These are phyloP conservation scores for Heritiera fomes DNA, from an alignment of 345 rosid species.

Conservation along the genomic window DNA sequence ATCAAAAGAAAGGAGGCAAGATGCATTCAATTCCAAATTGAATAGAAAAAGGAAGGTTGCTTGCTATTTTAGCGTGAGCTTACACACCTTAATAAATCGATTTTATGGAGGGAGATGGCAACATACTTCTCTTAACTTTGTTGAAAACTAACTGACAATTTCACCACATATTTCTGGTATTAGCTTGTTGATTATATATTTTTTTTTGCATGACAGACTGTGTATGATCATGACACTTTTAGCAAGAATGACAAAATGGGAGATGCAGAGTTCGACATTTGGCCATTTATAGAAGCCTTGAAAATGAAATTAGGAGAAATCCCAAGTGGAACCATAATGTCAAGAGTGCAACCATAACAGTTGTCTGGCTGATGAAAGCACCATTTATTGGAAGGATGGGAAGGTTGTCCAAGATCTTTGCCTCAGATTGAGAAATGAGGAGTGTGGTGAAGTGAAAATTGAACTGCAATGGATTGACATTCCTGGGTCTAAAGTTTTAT, in stretches of 20 bases:
- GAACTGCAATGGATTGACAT: slow-evolving; percentile 84
- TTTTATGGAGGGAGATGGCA: too few relatives aligned
- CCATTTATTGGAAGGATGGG: slow-evolving; percentile 44
- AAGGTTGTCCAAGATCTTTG: slow-evolving; percentile 60
- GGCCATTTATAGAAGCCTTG: slow-evolving; percentile 59
- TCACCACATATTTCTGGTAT: not conserved
- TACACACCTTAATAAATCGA: too few relatives aligned
- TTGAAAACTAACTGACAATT: not conserved
- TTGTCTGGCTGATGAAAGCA: slow-evolving; percentile 69
- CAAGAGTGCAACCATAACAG: slow-evolving; percentile 55
- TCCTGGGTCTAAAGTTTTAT: slow-evolving; percentile 67
- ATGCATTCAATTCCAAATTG: too few relatives aligned
- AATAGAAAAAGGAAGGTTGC: too few relatives aligned
- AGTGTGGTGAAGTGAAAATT: slow-evolving; percentile 84
- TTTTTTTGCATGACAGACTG: slow-evolving; percentile 46
- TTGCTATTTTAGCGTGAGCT: too few relatives aligned
- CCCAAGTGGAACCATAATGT: slow-evolving; percentile 63
- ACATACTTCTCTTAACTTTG: not conserved
- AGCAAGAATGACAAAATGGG: slow-evolving; percentile 53
- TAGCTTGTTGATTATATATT: not conserved
- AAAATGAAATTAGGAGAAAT: slow-evolving; percentile 51
- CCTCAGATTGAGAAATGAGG: slow-evolving; percentile 77
- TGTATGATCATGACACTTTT: slow-evolving; percentile 83
- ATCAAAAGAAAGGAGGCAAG: too few relatives aligned
- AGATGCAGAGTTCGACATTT: slow-evolving; percentile 53